Evolutionary conservation across 2,329 filamentous ascomycete genomes (phyloP), one percentile per base, ranked within the genome.

Genomic region (Thielaviopsis populi): DNA sequence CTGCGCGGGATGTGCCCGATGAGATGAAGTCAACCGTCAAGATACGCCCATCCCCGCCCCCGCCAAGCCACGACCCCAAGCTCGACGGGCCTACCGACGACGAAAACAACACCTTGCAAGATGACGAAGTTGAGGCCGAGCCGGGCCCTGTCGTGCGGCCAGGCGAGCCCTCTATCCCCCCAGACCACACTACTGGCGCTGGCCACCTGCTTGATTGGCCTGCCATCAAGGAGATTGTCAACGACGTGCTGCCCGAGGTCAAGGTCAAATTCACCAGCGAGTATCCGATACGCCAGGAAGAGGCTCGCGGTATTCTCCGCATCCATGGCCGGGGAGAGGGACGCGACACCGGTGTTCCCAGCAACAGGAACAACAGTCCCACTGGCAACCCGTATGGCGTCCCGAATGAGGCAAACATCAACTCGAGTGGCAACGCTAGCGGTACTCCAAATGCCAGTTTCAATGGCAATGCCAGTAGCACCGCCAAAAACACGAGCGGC

Each of bases 131-230:
- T 61, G 79, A 83, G 64, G 74, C 75, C 1, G 77, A 80, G 54
- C 79, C 80, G 22, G 78, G 79, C 7, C 78, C 78, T 7, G 74
- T 78, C 11, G 79, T 82, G 6, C 75, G 74, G 13, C 80, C 80
- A 0, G 84, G 83, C 58, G 80, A 84, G 68, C 81, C 88, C 15
- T 83, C 87, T 1, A 88, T 95, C 64, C 88, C 90, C 0, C 82
- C 85, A 33, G 89, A 95, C 68, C 92, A 97, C 70, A 95, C 89
- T 0, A 96, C 91, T 0, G 83, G 90, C n/a, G 91, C 91, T 0
- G 89, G 94, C 61, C 83, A 91, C 67, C 77, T 97, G 19, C 76
- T 97, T 33, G 79, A 81, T 58, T 91, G 87, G 84, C 81, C 81
- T 0, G 80, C 84, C 0, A 89, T 94, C 63, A 75, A 78, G 71